These are phyloP conservation scores for Monilinia fructicola DNA, from an alignment of 2,329 filamentous ascomycete genomes.

Conservation along the genomic window DNA sequence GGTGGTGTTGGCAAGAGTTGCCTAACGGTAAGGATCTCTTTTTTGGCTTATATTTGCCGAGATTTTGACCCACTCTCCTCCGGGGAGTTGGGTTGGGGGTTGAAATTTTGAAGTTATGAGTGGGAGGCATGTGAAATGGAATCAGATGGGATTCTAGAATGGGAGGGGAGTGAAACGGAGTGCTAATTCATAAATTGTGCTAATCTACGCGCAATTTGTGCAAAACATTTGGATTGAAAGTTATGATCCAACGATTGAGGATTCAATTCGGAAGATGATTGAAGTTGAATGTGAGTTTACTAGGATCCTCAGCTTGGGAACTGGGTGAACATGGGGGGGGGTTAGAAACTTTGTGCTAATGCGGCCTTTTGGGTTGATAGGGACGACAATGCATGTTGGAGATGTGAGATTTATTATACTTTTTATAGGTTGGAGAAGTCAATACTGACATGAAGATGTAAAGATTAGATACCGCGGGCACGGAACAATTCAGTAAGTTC, in stretches of 20 bases:
- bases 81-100: slow-evolving; percentile 1
- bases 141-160: not conserved
- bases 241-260: slow-evolving; percentile 63
- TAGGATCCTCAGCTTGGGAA: not conserved
- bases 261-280: slow-evolving; percentile 59
- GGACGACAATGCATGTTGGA: slow-evolving; percentile 71
- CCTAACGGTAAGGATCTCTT: slow-evolving; percentile 60
- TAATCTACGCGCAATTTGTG: slow-evolving; percentile 65
- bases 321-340: not conserved
- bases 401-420: slow-evolving; percentile 51
- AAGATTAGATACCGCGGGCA: slow-evolving; percentile 70
- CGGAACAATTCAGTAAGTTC: slow-evolving; percentile 71
- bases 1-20: slow-evolving; percentile 75
- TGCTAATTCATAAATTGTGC: slow-evolving; percentile 19
- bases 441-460: slow-evolving; percentile 26
- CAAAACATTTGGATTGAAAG: slow-evolving; percentile 75
- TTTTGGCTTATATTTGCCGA: slow-evolving; percentile 15
- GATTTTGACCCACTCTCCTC: slow-evolving; percentile 20
- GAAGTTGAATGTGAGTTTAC: slow-evolving; percentile 66
- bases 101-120: slow-evolving; percentile 3
- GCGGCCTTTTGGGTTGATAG: slow-evolving; percentile 42
- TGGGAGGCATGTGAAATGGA: not conserved
- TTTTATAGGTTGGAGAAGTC: slow-evolving; percentile 4
- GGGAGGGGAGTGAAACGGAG: not conserved
- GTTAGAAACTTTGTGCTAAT: slow-evolving; percentile 22